Evolutionary conservation across 2,329 filamentous ascomycete species (phyloP).

Genomic region (Chaetomiaceae sp.): DNA sequence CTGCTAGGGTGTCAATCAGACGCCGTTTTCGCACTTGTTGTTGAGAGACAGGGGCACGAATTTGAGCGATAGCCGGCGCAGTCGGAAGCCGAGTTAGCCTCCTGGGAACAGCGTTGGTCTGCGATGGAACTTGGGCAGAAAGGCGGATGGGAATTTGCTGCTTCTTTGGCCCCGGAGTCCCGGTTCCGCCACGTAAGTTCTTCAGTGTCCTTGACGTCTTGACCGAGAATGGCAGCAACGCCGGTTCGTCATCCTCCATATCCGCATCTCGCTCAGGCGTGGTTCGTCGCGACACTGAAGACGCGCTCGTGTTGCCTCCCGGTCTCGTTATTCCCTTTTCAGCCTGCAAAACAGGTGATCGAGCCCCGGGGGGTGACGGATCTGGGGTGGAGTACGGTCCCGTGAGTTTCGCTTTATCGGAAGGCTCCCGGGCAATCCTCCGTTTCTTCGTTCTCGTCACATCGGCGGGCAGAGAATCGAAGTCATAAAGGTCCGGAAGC

Average conservation of each 20-base stretch:
- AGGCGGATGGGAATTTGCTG: constrained; percentile 25
- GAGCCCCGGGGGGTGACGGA: constrained; percentile 18
- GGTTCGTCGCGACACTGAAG: constrained; percentile 1
- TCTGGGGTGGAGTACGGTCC: constrained; percentile 24
- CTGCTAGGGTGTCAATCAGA: constrained; percentile 39
- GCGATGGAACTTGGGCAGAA: constrained; percentile 8
- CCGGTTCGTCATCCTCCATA: constrained; percentile 14
- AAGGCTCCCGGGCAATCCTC: constrained; percentile 18
- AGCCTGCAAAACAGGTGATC: constrained; percentile 5
- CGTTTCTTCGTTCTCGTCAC: constrained; percentile 19
- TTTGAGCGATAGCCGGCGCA: neutral
- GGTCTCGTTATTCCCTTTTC: constrained; percentile 13
- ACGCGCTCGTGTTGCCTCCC: constrained; percentile 4
- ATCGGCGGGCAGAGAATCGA: constrained; percentile 15
- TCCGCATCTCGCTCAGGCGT: constrained; percentile 19
- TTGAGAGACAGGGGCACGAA: neutral
- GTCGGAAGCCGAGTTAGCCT: constrained; percentile 1
- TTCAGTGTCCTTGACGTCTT: constrained; percentile 22
- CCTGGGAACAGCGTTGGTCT: constrained; percentile 8
- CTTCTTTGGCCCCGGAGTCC: constrained; percentile 6
- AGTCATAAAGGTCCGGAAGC: constrained; percentile 12
- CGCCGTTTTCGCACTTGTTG: constrained; percentile 25
- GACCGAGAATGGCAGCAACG: constrained; percentile 18
- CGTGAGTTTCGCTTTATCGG: constrained; percentile 14
- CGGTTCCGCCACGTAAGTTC: constrained; percentile 20